Conservation (phyloP, 306 rosid species). For the Medicago ruthenica region DNA sequence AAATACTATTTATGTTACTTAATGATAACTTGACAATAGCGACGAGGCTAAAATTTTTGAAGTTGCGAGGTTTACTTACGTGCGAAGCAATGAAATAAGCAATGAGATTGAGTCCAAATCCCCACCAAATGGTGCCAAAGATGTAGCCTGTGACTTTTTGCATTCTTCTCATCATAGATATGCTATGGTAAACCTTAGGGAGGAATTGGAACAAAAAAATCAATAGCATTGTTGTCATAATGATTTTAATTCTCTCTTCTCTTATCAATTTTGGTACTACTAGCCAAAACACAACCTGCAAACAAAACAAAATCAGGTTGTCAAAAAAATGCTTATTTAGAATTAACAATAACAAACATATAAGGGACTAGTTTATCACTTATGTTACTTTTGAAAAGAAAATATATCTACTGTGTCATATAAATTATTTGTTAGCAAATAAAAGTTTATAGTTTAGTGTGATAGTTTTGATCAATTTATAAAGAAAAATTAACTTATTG, state of each 20-base stretch:
- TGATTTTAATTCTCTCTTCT: constrained; percentile 87
- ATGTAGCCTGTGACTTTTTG: constrained; percentile 96
- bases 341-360: too few species aligned
- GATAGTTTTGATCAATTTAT: too few species aligned
- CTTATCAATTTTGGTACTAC: constrained; percentile 83
- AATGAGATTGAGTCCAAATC: constrained; percentile 93
- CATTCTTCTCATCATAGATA: constrained; percentile 91
- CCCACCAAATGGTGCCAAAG: constrained; percentile 99
- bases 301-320: constrained; percentile 14
- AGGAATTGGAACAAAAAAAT: constrained; percentile 93
- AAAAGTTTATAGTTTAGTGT: too few species aligned
- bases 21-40: too few species aligned
- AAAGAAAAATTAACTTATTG: too few species aligned
- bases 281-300: constrained; percentile 94
- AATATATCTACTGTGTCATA: not conserved
- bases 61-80: constrained; percentile 53
- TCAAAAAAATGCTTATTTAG: constrained; percentile 11
- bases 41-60: constrained; percentile 7
- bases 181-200: constrained; percentile 95
- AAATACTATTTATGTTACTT: not conserved
- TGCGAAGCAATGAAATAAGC: constrained; percentile 99
- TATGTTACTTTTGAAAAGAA: too few species aligned
- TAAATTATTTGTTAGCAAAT: too few species aligned
- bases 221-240: constrained; percentile 84
- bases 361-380: too few species aligned